These are phyloP conservation scores for Breynia disticha DNA, from an alignment of 441 rosid genomes.

Conservation along the genomic window DNA sequence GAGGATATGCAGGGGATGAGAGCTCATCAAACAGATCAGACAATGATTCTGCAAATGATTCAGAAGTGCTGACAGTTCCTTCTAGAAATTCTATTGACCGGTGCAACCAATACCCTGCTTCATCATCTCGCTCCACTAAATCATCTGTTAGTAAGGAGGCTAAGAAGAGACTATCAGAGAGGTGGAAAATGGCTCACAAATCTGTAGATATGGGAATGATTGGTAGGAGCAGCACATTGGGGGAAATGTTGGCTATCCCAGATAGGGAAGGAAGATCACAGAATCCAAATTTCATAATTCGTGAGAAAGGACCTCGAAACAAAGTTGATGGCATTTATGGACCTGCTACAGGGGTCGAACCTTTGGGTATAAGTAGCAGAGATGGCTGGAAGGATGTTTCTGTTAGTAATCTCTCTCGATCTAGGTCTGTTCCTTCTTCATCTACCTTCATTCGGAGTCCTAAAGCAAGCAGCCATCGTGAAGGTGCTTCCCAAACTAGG, in stretches of 20 bases:
- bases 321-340: conserved; percentile 23
- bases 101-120: conserved; percentile 29
- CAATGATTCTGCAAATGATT: conserved; percentile 65
- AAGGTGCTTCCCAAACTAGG: conserved; percentile 29
- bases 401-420: conserved; percentile 34
- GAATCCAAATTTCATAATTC: conserved; percentile 25
- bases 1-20: conserved; percentile 76
- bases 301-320: conserved; percentile 25
- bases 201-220: conserved; percentile 42
- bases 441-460: conserved; percentile 36
- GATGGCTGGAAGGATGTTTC: conserved; percentile 87
- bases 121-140: conserved; percentile 41
- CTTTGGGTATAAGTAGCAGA: conserved; percentile 87
- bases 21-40: conserved; percentile 62
- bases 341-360: conserved; percentile 33
- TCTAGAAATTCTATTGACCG: conserved; percentile 33
- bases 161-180: conserved; percentile 80
- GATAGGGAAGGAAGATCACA: conserved; percentile 43
- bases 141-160: conserved; percentile 84
- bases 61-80: conserved; percentile 33
- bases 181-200: conserved; percentile 82
- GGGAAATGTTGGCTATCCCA: conserved; percentile 87
- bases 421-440: conserved; percentile 61
- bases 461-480: conserved; percentile 19
- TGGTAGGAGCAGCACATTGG: conserved; percentile 63